phyloP scores from a whole-genome alignment of 192 early-diverging fungal genomes.

The Kickxella alabastrina region DNA sequence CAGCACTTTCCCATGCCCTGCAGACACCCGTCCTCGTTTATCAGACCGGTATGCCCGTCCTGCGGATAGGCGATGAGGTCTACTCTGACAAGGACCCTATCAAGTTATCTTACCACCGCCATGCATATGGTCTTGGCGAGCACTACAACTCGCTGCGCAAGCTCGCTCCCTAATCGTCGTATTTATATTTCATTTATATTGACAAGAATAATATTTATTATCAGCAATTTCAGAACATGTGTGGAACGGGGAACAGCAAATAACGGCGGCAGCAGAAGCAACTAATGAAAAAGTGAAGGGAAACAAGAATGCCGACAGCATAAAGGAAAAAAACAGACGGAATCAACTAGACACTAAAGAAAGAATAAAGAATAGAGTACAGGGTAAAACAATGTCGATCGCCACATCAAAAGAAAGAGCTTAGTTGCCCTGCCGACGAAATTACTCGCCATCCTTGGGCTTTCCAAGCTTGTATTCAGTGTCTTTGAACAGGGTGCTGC shows the following conservation, averaged over 20 bases:
- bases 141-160: constrained; percentile 90
- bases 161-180: not conserved
- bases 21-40: constrained; percentile 79
- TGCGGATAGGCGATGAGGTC: constrained; percentile 80
- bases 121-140: constrained; percentile 89
- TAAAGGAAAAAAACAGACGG: too few relatives aligned
- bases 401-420: too few relatives aligned
- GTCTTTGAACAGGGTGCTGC: constrained; percentile 18
- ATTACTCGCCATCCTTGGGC: constrained; percentile 13
- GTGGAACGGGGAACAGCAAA: not conserved
- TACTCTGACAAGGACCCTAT: constrained; percentile 56
- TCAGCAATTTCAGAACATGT: not conserved
- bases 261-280: too few relatives aligned
- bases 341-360: too few relatives aligned
- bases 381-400: too few relatives aligned
- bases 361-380: too few relatives aligned
- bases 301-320: too few relatives aligned
- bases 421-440: too few relatives aligned
- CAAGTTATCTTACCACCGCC: constrained; percentile 81
- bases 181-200: too few relatives aligned
- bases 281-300: too few relatives aligned
- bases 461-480: constrained; percentile 22
- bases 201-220: too few relatives aligned
- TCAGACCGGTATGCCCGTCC: constrained; percentile 72
- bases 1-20: constrained; percentile 71